These are phyloP conservation scores for Ascochyta fabae DNA, from an alignment of 2,329 filamentous ascomycete genomes.

Conservation along the genomic window DNA sequence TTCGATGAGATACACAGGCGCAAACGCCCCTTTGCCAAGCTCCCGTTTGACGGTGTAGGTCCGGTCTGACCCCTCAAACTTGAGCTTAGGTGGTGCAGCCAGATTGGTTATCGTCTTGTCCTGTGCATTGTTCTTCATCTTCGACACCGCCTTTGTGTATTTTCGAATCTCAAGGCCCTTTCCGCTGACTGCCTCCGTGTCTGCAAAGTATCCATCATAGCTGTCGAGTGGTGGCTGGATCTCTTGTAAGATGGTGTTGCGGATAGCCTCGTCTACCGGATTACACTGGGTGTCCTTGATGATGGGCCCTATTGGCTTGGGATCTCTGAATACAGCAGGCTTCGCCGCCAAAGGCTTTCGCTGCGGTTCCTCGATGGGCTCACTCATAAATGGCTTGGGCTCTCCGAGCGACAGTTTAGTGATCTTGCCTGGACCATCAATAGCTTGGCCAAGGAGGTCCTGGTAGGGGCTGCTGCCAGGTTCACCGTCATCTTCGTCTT, in stretches of 20 bases:
- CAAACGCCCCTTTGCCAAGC: conserved; percentile 91
- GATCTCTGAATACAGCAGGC: conserved; percentile 48
- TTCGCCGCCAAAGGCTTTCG: conserved; percentile 32
- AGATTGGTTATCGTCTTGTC: conserved; percentile 69
- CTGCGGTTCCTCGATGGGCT: conserved; percentile 20
- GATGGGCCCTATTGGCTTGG: conserved; percentile 68
- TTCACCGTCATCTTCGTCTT: conserved; percentile 48
- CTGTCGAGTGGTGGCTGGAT: conserved; percentile 74
- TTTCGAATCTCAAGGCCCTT: conserved; percentile 79
- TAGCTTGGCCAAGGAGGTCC: conserved; percentile 63
- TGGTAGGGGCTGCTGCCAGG: conserved; percentile 75
- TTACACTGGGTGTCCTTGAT: conserved; percentile 87
- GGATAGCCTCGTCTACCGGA: conserved; percentile 79
- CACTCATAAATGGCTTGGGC: conserved; percentile 42
- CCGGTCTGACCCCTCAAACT: conserved; percentile 69
- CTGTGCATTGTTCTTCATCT: conserved; percentile 59
- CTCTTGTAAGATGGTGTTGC: conserved; percentile 75
- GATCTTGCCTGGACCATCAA: conserved; percentile 52
- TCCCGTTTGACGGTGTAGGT: conserved; percentile 83
- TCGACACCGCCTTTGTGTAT: conserved; percentile 72
- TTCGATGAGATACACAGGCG: conserved; percentile 91
- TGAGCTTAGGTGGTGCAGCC: conserved; percentile 67
- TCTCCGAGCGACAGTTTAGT: conserved; percentile 61
- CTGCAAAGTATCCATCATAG: conserved; percentile 82
- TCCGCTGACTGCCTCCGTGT: conserved; percentile 67